Evolutionary conservation across 2,329 filamentous ascomycete species (phyloP).

Genomic region (Nemania serpens): DNA sequence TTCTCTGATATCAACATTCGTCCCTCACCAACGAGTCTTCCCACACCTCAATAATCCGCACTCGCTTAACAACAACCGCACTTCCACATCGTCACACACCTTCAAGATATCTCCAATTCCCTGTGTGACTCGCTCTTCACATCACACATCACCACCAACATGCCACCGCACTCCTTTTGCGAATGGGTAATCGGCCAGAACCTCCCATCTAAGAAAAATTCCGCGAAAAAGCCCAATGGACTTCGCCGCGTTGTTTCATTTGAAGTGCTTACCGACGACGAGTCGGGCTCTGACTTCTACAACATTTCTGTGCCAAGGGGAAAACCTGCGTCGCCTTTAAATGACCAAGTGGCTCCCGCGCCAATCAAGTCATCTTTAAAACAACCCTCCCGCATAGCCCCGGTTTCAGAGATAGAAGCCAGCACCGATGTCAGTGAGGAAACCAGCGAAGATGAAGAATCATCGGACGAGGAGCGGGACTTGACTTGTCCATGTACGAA

Average conservation of each 20-base stretch:
- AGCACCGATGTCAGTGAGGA: conserved; percentile 26
- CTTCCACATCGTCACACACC: neutral
- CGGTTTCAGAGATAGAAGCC: conserved; percentile 25
- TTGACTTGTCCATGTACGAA: conserved; percentile 44
- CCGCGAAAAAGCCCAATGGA: conserved; percentile 6
- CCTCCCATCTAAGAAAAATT: conserved; percentile 19
- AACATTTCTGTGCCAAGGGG: conserved; percentile 55
- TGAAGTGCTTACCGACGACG: conserved; percentile 57
- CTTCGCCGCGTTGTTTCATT: conserved; percentile 39
- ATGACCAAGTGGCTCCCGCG: neutral
- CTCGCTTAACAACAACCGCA: neutral
- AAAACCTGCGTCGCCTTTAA: conserved; percentile 25
- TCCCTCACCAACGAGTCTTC: neutral
- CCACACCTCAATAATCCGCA: neutral
- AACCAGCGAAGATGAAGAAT: conserved; percentile 26
- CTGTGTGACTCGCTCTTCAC: too few relatives aligned
- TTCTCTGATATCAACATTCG: neutral
- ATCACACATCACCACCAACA: conserved; percentile 25
- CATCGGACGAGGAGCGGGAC: conserved; percentile 41
- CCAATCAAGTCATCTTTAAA: conserved; percentile 41
- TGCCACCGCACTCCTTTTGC: conserved; percentile 47
- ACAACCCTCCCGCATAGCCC: conserved; percentile 15
- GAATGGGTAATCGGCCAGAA: conserved; percentile 50
- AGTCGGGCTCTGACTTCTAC: conserved; percentile 54
- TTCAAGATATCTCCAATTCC: neutral